Base-by-base conservation (phyloP, 2,329 filamentous ascomycete species). In the Amauroascus verrucosus region DNA sequence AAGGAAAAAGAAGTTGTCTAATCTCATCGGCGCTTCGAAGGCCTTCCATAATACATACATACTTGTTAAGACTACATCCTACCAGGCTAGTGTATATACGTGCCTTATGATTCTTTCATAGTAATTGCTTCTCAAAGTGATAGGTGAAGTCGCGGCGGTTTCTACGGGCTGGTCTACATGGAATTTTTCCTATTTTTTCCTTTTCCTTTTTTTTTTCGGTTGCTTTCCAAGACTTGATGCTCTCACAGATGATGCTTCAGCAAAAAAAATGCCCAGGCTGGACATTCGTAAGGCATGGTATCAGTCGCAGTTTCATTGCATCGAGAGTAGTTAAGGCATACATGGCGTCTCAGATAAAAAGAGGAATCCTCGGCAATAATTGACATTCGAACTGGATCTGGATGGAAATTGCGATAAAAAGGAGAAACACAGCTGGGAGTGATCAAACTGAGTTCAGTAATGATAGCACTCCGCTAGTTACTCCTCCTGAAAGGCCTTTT, bases 281-380 rank as follows among this genome's bases (percentile, higher is more conserved):
- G 3, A 20, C 44, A 13, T 20, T 46, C 13, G 44, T 32, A 46
- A n/a, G 44, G 22, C 26, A 33, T 33, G 38, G 48, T 51, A 44
- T 51, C 48, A 51, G 48, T 24, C 44, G 24, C 48, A 22, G 48
- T 51, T 51, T 51, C 48, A 51, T 33, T 33, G 40, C 48, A 30
- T 30, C 26, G 26, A 30, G 5, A 30, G 9, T 5, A 30, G 26
- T 9, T 5, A 30, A 11, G 20, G 8, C 32, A 41, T 50, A 41
- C 37, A 32, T 6, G 40, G 16, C 48, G 38, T 51, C 48, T 51
- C 48, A 44, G 38, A 14, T 6, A n/a, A n/a, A n/a, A n/a, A n/a
- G n/a, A n/a, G 26, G 26, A 30, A 43, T 24, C 26, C 48, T 41
- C 48, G 48, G 35, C 37, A 41, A 43, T 50, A 43, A 50, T 50